These are phyloP conservation scores for Fusarium sp. DNA, from an alignment of 2,329 filamentous ascomycete genomes.

Conservation along the genomic window DNA sequence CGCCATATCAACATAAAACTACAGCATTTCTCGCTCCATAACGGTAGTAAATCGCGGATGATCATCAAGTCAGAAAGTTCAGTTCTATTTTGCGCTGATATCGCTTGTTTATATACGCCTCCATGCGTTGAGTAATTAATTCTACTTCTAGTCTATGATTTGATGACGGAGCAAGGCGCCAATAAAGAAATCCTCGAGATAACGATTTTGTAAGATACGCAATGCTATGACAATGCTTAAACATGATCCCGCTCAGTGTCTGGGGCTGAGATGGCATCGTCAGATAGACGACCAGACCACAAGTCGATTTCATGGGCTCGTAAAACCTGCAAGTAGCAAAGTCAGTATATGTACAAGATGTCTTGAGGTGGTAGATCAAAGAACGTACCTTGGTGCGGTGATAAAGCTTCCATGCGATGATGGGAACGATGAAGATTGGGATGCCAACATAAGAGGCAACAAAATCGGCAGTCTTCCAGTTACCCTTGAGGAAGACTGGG, in stretches of 20 bases:
- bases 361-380: too few species aligned
- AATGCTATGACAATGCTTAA: accelerated
- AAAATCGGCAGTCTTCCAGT: constrained; percentile 74
- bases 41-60: too few species aligned
- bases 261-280: constrained; percentile 9
- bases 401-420: constrained; percentile 68
- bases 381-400: constrained; percentile 32
- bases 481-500: constrained; percentile 74
- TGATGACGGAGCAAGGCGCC: neutral
- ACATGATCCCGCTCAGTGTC: constrained; percentile 4
- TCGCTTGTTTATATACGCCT: neutral
- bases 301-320: constrained; percentile 65
- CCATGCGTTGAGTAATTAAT: neutral
- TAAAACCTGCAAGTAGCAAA: constrained; percentile 38
- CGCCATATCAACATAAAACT: neutral
- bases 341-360: neutral
- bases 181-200: neutral
- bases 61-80: neutral
- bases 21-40: too few species aligned
- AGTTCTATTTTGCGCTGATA: neutral
- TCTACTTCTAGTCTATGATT: neutral
- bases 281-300: constrained; percentile 36
- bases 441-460: constrained; percentile 73
- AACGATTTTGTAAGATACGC: too few species aligned
- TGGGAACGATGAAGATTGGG: constrained; percentile 70